These are phyloP conservation scores for Termitomyces sp. DNA, from an alignment of 768 basidiomycete genomes.

Conservation along the genomic window DNA sequence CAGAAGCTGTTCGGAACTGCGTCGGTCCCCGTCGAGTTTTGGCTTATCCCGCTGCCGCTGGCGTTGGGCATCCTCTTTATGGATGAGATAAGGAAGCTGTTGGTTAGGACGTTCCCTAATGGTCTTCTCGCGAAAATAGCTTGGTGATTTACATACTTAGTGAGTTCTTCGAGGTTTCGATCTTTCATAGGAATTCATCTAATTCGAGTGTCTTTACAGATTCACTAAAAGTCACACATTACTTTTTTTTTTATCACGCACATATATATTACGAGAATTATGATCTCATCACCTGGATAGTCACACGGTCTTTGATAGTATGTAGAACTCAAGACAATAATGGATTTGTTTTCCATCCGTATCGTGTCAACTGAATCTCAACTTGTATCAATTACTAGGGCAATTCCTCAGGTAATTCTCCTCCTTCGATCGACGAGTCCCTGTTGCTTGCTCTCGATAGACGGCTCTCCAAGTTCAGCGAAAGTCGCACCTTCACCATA, in stretches of 20 bases:
- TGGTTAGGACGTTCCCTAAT: constrained; percentile 24
- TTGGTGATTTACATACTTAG: constrained; percentile 7
- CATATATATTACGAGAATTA: background rate
- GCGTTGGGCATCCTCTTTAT: constrained; percentile 33
- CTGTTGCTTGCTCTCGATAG: background rate
- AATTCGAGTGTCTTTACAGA: background rate
- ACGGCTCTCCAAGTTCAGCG: background rate
- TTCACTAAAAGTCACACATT: background rate
- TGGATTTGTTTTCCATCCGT: background rate
- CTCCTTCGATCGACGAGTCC: background rate
- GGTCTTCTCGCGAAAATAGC: constrained; percentile 10
- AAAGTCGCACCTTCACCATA: background rate
- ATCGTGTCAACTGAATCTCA: no score
- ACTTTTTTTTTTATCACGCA: background rate
- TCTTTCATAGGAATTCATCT: background rate
- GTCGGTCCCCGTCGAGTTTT: constrained; percentile 41
- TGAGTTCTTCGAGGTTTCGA: background rate
- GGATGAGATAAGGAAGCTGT: constrained; percentile 39
- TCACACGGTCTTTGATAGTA: background rate
- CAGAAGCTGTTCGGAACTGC: constrained; percentile 35
- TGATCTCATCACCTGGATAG: background rate
- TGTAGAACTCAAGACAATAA: background rate
- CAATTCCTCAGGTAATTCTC: background rate
- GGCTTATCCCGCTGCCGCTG: constrained; percentile 41
- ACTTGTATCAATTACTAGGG: no score